These are phyloP conservation scores for Arthrobotrys iridis DNA, from an alignment of 2,329 filamentous ascomycete species.

Conservation along the genomic window DNA sequence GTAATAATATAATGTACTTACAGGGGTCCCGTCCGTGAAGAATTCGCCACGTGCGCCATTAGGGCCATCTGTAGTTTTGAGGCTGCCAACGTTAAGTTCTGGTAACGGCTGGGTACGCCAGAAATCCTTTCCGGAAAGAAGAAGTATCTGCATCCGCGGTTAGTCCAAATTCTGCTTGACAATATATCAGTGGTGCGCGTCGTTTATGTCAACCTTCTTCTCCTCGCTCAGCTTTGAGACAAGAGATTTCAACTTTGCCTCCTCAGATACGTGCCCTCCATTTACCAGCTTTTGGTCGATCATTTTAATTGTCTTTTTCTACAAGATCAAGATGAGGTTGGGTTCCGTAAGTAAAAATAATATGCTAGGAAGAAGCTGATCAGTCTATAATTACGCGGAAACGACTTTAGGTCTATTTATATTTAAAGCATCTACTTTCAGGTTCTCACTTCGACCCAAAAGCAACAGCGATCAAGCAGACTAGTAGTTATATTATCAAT, in stretches of 20 bases:
- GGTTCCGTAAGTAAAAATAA: too few species aligned
- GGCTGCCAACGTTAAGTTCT: constrained; percentile 59
- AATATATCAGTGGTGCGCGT: background rate
- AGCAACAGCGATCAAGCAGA: too few species aligned
- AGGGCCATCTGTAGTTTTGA: constrained; percentile 56
- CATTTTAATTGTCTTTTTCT: background rate
- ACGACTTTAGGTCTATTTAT: too few species aligned
- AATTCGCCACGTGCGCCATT: constrained; percentile 57
- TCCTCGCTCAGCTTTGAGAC: constrained; percentile 21
- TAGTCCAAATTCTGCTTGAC: background rate
- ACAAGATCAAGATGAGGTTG: too few species aligned
- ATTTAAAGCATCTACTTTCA: too few species aligned
- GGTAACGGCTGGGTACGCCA: constrained; percentile 75
- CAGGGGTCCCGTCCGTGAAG: constrained; percentile 75
- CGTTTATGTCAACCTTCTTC: constrained; percentile 31
- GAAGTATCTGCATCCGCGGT: constrained; percentile 27
- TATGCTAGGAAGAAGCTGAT: too few species aligned
- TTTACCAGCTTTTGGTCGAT: background rate
- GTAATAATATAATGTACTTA: constrained; percentile 64
- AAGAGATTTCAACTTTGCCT: constrained; percentile 26
- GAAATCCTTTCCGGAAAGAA: constrained; percentile 64
- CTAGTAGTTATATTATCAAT: too few species aligned
- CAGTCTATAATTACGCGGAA: too few species aligned
- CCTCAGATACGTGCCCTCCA: background rate
- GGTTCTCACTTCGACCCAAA: too few species aligned